Evolutionary conservation across 177 flowering plant species (phyloP).

Genomic region (Vitis hybrid): DNA sequence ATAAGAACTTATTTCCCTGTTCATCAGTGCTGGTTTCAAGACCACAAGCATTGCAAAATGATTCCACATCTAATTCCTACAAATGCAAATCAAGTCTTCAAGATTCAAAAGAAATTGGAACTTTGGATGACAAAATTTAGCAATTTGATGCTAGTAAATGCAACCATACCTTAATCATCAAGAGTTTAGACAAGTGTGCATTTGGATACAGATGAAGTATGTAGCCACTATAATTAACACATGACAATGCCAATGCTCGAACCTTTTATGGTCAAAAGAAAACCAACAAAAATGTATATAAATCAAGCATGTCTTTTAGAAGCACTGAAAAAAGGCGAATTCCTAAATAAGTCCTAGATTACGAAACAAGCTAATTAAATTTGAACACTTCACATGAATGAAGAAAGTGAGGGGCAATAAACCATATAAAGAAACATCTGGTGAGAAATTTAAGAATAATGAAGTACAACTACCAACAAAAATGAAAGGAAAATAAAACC

Average conservation of each 20-base stretch:
- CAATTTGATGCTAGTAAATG: too few species aligned
- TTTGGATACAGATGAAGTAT: slow-evolving; percentile 86
- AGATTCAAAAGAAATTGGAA: neutral
- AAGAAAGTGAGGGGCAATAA: too few species aligned
- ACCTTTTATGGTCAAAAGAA: slow-evolving; percentile 35
- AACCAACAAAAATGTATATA: neutral
- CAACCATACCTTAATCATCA: slow-evolving; percentile 64
- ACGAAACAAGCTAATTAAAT: too few species aligned
- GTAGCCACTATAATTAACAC: slow-evolving; percentile 67
- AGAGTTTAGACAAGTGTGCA: slow-evolving; percentile 48
- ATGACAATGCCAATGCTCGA: slow-evolving; percentile 57
- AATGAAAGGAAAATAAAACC: too few species aligned
- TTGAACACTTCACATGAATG: too few species aligned
- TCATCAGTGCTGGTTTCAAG: slow-evolving; percentile 55
- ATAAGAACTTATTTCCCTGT: slow-evolving; percentile 54
- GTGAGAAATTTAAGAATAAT: too few species aligned
- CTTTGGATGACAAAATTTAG: too few species aligned
- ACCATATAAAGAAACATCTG: too few species aligned
- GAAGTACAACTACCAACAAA: too few species aligned
- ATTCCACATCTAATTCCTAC: slow-evolving; percentile 76
- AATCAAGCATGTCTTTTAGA: too few species aligned
- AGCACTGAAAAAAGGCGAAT: too few species aligned
- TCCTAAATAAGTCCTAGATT: too few species aligned
- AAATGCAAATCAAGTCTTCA: slow-evolving; percentile 9
- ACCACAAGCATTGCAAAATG: slow-evolving; percentile 73